A percentile compares a stretch with the other conserved stretches of the same genome.
phyloP scores from a whole-genome alignment of 2,329 filamentous ascomycete species.

The Aspergillus sp. region DNA sequence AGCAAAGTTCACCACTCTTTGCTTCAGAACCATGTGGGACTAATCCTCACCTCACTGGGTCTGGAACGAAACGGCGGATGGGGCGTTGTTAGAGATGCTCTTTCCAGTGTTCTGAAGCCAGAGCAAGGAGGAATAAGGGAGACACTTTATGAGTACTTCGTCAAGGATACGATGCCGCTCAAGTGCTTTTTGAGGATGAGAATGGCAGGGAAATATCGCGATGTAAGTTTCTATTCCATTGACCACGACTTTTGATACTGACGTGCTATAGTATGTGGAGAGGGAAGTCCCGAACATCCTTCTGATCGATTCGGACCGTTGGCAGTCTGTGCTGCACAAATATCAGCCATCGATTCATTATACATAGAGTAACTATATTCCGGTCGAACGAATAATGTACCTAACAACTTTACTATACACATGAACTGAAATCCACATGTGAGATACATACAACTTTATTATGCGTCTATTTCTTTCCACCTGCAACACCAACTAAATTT shows the following conservation, averaged over 20 bases:
- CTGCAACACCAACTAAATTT: constrained; percentile 32
- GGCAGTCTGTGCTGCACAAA: background rate
- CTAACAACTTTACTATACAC: too few relatives aligned
- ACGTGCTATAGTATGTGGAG: background rate
- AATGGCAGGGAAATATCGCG: constrained; percentile 11
- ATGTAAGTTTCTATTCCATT: constrained; percentile 7
- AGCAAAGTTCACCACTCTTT: constrained; percentile 14
- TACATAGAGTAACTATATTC: background rate
- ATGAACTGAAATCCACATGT: too few relatives aligned
- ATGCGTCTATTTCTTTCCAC: background rate
- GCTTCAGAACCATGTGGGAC: constrained; percentile 13
- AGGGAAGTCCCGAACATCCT: background rate
- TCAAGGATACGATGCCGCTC: constrained; percentile 13
- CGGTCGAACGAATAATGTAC: too few relatives aligned
- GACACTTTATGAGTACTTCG: constrained; percentile 8
- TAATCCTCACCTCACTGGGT: constrained; percentile 5
- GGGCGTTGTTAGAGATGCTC: constrained; percentile 6
- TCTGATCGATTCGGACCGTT: background rate
- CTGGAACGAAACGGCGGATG: constrained; percentile 11
- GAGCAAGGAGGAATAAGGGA: background rate
- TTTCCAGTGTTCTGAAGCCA: constrained; percentile 1
- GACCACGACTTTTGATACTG: background rate
- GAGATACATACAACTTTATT: background rate
- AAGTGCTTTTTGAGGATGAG: constrained; percentile 17
- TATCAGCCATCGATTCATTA: background rate